These are phyloP conservation scores for Coemansia sp. DNA, from an alignment of 192 early-diverging fungal species.

Conservation along the genomic window DNA sequence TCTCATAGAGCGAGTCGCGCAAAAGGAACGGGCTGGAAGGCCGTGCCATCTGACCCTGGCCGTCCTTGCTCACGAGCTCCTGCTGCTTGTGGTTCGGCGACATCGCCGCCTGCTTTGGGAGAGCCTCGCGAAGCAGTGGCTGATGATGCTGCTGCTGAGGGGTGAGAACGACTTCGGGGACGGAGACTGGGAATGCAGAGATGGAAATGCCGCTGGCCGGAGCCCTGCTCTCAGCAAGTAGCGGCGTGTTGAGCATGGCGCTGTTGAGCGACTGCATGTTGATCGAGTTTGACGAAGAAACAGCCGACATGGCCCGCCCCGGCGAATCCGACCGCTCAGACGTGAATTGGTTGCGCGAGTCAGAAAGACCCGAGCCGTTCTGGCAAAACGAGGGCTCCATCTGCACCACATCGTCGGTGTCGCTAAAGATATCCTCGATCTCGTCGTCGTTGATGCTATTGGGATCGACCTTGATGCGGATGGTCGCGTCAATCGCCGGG, in stretches of 20 bases:
- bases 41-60: background rate
- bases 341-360: background rate
- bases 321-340: background rate
- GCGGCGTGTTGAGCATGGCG: slow-evolving; percentile 14
- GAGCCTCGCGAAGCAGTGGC: slow-evolving; percentile 7
- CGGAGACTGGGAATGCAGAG: slow-evolving; percentile 45
- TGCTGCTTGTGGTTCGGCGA: slow-evolving; percentile 13
- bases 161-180: too few species aligned
- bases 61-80: slow-evolving; percentile 11
- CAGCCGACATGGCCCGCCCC: slow-evolving; percentile 5
- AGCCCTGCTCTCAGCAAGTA: background rate
- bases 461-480: slow-evolving; percentile 41
- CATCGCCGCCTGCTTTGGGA: background rate
- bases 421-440: slow-evolving; percentile 50
- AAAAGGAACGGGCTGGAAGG: slow-evolving; percentile 37
- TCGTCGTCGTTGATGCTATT: slow-evolving; percentile 19
- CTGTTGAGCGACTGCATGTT: slow-evolving; percentile 39
- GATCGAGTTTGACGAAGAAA: slow-evolving; percentile 24
- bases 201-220: background rate
- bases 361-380: slow-evolving; percentile 32
- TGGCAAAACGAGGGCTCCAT: slow-evolving; percentile 42
- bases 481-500: slow-evolving; percentile 9
- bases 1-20: slow-evolving; percentile 49
- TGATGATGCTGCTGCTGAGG: too few species aligned
- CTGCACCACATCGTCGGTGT: slow-evolving; percentile 37